Conservation (phyloP, 2,329 filamentous ascomycete species). For the Ampelomyces quisqualis region DNA sequence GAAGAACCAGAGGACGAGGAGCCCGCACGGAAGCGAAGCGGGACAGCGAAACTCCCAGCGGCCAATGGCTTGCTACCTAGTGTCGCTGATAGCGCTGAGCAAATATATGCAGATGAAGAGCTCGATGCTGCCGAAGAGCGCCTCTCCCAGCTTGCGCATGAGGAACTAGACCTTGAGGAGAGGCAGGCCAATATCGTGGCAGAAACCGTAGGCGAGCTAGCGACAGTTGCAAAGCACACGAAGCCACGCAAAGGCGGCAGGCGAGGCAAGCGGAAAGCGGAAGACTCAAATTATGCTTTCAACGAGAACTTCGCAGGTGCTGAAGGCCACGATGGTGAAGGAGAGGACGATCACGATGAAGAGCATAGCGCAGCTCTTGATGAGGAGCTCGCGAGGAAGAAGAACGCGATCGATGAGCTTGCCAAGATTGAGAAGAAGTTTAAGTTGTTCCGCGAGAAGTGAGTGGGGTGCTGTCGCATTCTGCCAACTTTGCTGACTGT, state of each 20-base stretch:
- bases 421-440: slow-evolving; percentile 85
- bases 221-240: slow-evolving; percentile 39
- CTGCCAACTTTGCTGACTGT: slow-evolving; percentile 21
- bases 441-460: slow-evolving; percentile 78
- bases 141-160: slow-evolving; percentile 33
- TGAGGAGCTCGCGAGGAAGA: slow-evolving; percentile 68
- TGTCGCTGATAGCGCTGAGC: slow-evolving; percentile 29
- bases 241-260: slow-evolving; percentile 43
- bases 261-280: slow-evolving; percentile 57
- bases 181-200: slow-evolving; percentile 37
- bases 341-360: slow-evolving; percentile 52
- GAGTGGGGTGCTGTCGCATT: slow-evolving; percentile 28
- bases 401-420: slow-evolving; percentile 76
- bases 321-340: slow-evolving; percentile 61
- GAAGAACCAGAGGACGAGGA: slow-evolving; percentile 36
- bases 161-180: slow-evolving; percentile 39
- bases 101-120: slow-evolving; percentile 49
- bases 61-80: slow-evolving; percentile 37
- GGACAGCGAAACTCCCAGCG: slow-evolving; percentile 22
- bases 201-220: slow-evolving; percentile 36
- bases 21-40: slow-evolving; percentile 43
- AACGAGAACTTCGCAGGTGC: slow-evolving; percentile 56
- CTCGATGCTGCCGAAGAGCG: slow-evolving; percentile 51
- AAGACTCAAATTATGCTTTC: slow-evolving; percentile 27
- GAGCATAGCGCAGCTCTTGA: slow-evolving; percentile 40